Evolutionary conservation across 163 green algal species (phyloP).

Genomic region (Scenedesmus sp.): DNA sequence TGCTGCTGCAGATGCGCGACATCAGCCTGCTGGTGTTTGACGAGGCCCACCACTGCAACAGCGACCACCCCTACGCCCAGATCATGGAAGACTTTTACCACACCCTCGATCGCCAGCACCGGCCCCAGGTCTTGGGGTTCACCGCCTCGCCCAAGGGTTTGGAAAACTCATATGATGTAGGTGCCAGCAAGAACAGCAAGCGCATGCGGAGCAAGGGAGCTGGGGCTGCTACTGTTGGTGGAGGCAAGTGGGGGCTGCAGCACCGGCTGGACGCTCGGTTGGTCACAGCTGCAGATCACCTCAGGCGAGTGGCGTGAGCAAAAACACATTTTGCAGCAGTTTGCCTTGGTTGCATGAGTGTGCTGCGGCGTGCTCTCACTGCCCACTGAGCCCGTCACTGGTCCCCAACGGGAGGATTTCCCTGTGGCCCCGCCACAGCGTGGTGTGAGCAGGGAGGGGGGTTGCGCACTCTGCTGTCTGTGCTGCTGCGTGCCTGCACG

Average conservation of each 20-base stretch:
- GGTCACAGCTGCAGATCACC: slow-evolving; percentile 22
- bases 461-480: no score
- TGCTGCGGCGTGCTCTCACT: no score
- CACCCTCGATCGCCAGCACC: background rate
- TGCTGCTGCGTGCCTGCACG: no score
- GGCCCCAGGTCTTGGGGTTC: slow-evolving; percentile 39
- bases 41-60: slow-evolving; percentile 56
- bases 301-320: background rate
- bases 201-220: background rate
- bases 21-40: slow-evolving; percentile 60
- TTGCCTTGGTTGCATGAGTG: background rate
- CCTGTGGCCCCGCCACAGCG: no score
- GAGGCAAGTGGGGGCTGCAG: slow-evolving; percentile 32
- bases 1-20: slow-evolving; percentile 45
- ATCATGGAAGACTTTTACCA: slow-evolving; percentile 55
- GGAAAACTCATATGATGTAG: background rate
- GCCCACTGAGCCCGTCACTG: no score
- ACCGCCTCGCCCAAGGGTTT: slow-evolving; percentile 38
- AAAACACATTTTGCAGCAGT: background rate
- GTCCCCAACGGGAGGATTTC: no score
- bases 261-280: slow-evolving; percentile 31
- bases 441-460: no score
- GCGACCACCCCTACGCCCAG: slow-evolving; percentile 55
- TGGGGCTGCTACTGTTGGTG: background rate
- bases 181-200: background rate